A percentile compares a stretch with the other conserved stretches of the same genome.
phyloP scores from a whole-genome alignment of 2,329 filamentous ascomycete species.

The Xylariomycetidae sp. region DNA sequence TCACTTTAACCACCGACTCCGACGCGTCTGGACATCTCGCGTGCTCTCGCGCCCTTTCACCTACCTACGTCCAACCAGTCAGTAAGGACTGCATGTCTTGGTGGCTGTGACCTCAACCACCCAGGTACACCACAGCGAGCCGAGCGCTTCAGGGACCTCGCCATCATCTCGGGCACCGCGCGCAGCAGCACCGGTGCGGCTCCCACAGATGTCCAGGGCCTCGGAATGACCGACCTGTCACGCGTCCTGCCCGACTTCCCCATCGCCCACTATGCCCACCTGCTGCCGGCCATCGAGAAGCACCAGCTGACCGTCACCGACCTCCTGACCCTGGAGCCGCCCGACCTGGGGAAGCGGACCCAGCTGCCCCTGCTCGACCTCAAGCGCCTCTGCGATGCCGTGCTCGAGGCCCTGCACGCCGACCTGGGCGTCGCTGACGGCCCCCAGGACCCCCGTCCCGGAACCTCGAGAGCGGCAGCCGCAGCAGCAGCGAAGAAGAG shows the following conservation, averaged over 20 bases:
- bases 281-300: conserved; percentile 75
- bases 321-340: conserved; percentile 74
- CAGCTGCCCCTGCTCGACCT: conserved; percentile 76
- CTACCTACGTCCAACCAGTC: too few relatives aligned
- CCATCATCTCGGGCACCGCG: too few relatives aligned
- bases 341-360: conserved; percentile 80
- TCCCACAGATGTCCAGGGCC: conserved; percentile 18
- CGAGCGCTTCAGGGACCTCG: too few relatives aligned
- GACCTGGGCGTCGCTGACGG: conserved; percentile 41
- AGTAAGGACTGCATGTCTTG: too few relatives aligned
- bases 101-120: too few relatives aligned
- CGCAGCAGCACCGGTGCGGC: not conserved
- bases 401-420: conserved; percentile 61
- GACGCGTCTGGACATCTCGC: too few relatives aligned
- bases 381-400: conserved; percentile 61
- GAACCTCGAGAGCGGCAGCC: not conserved
- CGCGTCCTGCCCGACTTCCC: conserved; percentile 77
- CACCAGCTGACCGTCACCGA: conserved; percentile 74
- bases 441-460: not conserved
- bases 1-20: too few relatives aligned
- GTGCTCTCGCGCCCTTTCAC: too few relatives aligned
- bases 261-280: conserved; percentile 61
- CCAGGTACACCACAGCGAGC: too few relatives aligned
- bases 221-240: conserved; percentile 84
- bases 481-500: conserved; percentile 1